These are phyloP conservation scores for Botryotinia calthae DNA, from an alignment of 2,329 filamentous ascomycete genomes.

Conservation along the genomic window DNA sequence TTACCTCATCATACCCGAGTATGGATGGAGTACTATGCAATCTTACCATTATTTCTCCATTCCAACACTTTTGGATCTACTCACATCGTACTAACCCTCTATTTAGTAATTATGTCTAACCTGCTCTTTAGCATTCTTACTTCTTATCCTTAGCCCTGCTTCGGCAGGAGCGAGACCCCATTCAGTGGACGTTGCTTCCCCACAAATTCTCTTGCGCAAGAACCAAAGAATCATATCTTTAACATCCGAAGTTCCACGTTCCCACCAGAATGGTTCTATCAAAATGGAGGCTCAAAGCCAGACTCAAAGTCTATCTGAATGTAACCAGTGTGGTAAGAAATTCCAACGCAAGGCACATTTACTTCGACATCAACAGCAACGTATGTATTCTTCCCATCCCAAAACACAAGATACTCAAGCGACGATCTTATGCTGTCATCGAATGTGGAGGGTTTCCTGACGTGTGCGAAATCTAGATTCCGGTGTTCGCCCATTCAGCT, in stretches of 20 bases:
- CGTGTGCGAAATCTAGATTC: constrained; percentile 32
- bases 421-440: neutral
- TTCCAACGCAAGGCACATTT: constrained; percentile 40
- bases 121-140: neutral
- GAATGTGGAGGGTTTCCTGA: constrained; percentile 6
- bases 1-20: neutral
- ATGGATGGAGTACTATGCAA: neutral
- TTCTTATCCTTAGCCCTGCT: constrained; percentile 8
- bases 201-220: constrained; percentile 17
- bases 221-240: neutral
- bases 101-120: neutral
- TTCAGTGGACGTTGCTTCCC: constrained; percentile 2
- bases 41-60: neutral
- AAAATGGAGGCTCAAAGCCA: constrained; percentile 39
- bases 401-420: neutral
- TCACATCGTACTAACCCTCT: neutral
- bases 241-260: constrained; percentile 19
- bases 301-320: constrained; percentile 38
- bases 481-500: constrained; percentile 36
- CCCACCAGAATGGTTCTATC: constrained; percentile 30
- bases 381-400: constrained; percentile 27
- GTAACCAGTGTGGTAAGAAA: constrained; percentile 38
- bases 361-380: constrained; percentile 38
- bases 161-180: constrained; percentile 11
- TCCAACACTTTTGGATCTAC: neutral